Evolutionary conservation across 257 asterid species (phyloP), one percentile per base, ranked within the genome.

Genomic region (Vinca minor): DNA sequence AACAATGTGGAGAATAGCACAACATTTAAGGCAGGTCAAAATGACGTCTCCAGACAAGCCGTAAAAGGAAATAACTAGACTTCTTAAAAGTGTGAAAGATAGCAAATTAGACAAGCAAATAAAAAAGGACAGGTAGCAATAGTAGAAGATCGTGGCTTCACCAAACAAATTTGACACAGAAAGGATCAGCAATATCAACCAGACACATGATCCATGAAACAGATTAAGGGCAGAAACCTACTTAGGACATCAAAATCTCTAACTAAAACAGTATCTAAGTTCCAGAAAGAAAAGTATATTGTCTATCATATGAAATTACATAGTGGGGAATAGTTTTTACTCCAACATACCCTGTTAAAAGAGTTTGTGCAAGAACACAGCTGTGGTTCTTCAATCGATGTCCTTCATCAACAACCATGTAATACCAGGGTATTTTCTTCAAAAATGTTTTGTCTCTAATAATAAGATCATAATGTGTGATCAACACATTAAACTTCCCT

Each of bases 341-440:
- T 36, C 53, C 34, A 45, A 68, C 78, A 67, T 84, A 93, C 99
- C 99, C 94, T 53, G 95, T 71, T 67, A 84, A 91, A 49, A 89
- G 77, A 77, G 99, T 93, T 77, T 85, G 76, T 62, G 95, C 89
- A 76, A 93, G 97, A 71, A 89, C 97, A 73, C 90, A 93, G 62
- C 89, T 97, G 15, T 69, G 91, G 74, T 93, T 93, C 77, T 93
- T 89, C 53, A 93, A 85, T 42, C 97, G 86, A 76, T 93, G 99
- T 41, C 99, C 99, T 85, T 93, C 99, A 41, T 93, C 99, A 74
- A 93, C 94, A 70, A 93, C 78, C 86, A 93, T 79, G 83, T 93
- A 93, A 78, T 81, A 17, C 99, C 97, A 93, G 69, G 84, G 89
- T 72, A 87, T 89, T 77, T 93, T 89, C 85, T 74, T 93, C 77